Conservation (phyloP, 192 early-diverging fungal species). For the Glomus cerebriforme region DNA sequence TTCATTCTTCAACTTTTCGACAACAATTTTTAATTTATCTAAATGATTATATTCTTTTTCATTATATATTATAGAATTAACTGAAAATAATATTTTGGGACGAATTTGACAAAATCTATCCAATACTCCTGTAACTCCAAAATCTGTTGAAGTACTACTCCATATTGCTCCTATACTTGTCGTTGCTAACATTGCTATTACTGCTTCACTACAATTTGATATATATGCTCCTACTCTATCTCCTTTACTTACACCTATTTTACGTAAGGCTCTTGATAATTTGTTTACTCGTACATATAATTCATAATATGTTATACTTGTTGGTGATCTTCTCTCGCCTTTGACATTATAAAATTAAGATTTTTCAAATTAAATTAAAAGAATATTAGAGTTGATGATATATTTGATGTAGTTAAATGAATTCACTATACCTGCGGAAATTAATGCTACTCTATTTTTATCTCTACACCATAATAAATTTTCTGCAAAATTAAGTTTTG, state of each 20-base stretch:
- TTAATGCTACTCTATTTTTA: constrained; percentile 51
- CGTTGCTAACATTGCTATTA: constrained; percentile 77
- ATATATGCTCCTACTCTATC: constrained; percentile 90
- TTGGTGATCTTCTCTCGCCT: constrained; percentile 49
- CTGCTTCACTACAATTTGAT: constrained; percentile 83
- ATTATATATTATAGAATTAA: constrained; percentile 92
- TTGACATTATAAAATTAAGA: background rate
- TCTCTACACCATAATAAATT: constrained; percentile 70
- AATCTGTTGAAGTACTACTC: constrained; percentile 94
- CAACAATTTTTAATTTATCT: constrained; percentile 73
- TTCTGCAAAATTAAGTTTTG: constrained; percentile 89
- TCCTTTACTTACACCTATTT: constrained; percentile 68
- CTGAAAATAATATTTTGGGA: constrained; percentile 89
- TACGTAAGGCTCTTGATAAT: constrained; percentile 73
- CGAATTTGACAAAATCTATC: constrained; percentile 92
- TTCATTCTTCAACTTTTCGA: constrained; percentile 58
- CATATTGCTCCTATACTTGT: constrained; percentile 88
- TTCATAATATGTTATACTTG: constrained; percentile 66
- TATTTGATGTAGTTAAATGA: constrained; percentile 18
- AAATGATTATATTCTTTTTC: constrained; percentile 80
- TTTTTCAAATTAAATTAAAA: background rate
- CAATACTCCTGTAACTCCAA: constrained; percentile 87
- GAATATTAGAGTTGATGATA: background rate
- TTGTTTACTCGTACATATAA: constrained; percentile 69
- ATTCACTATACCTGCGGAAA: constrained; percentile 48